Evolutionary conservation across 1,284 basidiomycete genomes (phyloP).

Genomic region (Sanguinoderma infundibulare): DNA sequence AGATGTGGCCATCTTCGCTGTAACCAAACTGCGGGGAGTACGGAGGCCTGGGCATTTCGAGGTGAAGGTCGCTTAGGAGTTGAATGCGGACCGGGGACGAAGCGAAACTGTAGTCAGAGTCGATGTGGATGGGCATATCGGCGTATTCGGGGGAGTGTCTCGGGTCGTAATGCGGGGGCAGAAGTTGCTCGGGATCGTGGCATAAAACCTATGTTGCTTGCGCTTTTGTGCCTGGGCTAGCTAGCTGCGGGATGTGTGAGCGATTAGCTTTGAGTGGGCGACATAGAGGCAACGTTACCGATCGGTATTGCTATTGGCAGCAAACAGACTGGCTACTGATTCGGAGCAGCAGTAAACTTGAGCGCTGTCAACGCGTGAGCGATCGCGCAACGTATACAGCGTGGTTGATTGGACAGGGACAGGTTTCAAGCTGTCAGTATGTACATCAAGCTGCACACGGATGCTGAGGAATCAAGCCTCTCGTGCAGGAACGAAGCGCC

Average conservation of each 20-base stretch:
- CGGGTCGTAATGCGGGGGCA: neutral
- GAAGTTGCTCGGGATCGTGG: too few relatives aligned
- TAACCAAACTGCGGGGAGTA: neutral
- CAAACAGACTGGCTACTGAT: too few relatives aligned
- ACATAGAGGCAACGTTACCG: too few relatives aligned
- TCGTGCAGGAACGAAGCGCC: too few relatives aligned
- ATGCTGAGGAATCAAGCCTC: too few relatives aligned
- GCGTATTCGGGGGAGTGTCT: neutral
- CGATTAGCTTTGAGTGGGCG: neutral
- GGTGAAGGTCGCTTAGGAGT: constrained; percentile 42
- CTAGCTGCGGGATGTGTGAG: neutral
- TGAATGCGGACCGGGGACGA: constrained; percentile 26
- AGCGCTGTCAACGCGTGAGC: too few relatives aligned
- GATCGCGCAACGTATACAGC: too few relatives aligned
- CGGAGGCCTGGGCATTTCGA: constrained; percentile 31
- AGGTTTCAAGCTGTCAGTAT: too few relatives aligned
- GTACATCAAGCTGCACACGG: too few relatives aligned
- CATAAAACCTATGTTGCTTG: too few relatives aligned
- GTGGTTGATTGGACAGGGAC: too few relatives aligned
- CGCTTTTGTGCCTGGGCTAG: neutral
- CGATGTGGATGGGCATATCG: neutral
- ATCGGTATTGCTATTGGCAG: too few relatives aligned
- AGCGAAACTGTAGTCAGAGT: neutral
- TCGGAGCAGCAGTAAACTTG: neutral
- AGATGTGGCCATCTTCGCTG: constrained; percentile 12